phyloP scores from a whole-genome alignment of 2,329 filamentous ascomycete genomes.

The Furcasterigmium furcatum region DNA sequence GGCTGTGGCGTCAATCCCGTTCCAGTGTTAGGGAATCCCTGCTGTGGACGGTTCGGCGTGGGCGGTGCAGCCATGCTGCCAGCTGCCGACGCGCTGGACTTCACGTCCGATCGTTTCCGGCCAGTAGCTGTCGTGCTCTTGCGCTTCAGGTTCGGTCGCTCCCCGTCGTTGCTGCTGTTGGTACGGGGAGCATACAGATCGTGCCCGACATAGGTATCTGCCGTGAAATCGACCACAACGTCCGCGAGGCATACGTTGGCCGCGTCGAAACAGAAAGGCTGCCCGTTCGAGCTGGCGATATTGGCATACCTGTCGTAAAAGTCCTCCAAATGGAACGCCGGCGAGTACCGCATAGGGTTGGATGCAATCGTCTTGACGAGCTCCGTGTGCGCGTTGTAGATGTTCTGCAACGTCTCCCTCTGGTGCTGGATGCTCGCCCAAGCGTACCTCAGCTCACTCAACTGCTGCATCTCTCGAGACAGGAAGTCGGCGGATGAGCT shows the following conservation, averaged over 20 bases:
- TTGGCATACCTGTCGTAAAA: conserved; percentile 79
- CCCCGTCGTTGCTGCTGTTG: conserved; percentile 20
- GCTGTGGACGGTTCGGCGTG: conserved; percentile 24
- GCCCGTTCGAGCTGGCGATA: conserved; percentile 54
- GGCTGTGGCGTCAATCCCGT: conserved; percentile 22
- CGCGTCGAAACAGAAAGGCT: conserved; percentile 64
- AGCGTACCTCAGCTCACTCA: conserved; percentile 69
- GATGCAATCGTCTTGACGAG: conserved; percentile 70
- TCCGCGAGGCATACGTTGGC: conserved; percentile 72
- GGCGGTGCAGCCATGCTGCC: conserved; percentile 22
- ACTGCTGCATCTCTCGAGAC: conserved; percentile 74
- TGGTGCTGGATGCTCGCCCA: conserved; percentile 82
- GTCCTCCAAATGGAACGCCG: conserved; percentile 81
- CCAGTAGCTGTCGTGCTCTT: conserved; percentile 39
- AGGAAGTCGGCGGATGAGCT: conserved; percentile 64
- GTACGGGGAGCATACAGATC: conserved; percentile 42
- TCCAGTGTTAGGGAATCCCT: conserved; percentile 27
- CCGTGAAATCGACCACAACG: conserved; percentile 56
- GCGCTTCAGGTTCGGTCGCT: conserved; percentile 42
- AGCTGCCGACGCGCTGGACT: conserved; percentile 28
- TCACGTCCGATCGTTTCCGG: conserved; percentile 35
- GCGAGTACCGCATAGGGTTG: conserved; percentile 69
- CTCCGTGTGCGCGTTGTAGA: conserved; percentile 76
- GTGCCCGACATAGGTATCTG: conserved; percentile 50
- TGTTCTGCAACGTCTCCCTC: conserved; percentile 70